Evolutionary conservation across 495 filamentous ascomycete species (phyloP), one percentile per base, ranked within the genome.

Genomic region (Aspergillus incahuasiensis): DNA sequence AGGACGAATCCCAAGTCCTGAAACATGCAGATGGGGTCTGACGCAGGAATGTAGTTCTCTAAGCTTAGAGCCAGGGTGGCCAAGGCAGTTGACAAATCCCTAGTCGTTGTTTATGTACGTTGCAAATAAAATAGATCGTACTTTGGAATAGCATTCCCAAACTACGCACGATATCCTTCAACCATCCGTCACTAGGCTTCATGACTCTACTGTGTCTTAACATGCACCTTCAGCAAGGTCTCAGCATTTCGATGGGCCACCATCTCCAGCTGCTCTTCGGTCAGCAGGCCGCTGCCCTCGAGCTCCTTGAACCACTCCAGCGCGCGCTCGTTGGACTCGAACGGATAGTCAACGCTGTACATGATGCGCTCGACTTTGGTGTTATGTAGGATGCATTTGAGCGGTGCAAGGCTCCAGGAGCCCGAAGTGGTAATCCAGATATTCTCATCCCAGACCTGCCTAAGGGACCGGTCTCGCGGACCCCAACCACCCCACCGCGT

Each of bases 391-490:
- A 48, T 24, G 43, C n/a, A 55, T 11, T 35, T 35, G 6, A 55
- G 20, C 18, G 43, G 45, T 15, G 32, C 21, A 3, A 46, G 35
- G 21, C 42, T 48, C 30, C 45, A 48, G 12, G 24, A 21, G 11
- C 53, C 53, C 11, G 32, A 51, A 19, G 32, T 55, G 45, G 41
- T 63, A 28, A 48, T 32, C 25, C 42, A 59, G 74, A 43, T 69
- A 62, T 52, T 70, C 19, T 46, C 22, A 25, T 46, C 43, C 43
- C 43, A 46, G 22, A 24, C 19, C 19, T 46, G 22, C 43, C 22
- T 9, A 6, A 46, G 43, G 4, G 43, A 15, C 12, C 32, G 32
- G 32, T 35, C 32, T 12, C 9, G 4, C 6, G 9, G 5, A 15
- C 32, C 32, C 32, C 32, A 35, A 2, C 32, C 32, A 2, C 5